A percentile compares a stretch with the other conserved stretches of the same genome.
phyloP scores from a whole-genome alignment of 2,329 filamentous ascomycete species.

The Penicillium oxalicum region DNA sequence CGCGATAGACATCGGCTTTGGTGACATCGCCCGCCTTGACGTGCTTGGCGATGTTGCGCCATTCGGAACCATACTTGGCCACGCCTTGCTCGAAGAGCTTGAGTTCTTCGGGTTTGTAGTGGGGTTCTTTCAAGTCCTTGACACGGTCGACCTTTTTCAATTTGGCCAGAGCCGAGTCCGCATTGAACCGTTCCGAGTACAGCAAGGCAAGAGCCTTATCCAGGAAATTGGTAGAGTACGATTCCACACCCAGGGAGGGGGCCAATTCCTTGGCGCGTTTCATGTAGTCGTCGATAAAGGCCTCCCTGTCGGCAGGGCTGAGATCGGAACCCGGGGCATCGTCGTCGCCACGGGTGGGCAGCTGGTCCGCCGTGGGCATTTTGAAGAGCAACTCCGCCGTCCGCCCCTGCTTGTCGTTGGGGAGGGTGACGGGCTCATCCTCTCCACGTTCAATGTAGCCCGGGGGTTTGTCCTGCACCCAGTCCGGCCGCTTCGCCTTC shows the following conservation, averaged over 20 bases:
- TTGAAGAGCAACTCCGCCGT: slow-evolving; percentile 75
- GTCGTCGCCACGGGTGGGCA: slow-evolving; percentile 42
- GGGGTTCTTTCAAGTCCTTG: slow-evolving; percentile 75
- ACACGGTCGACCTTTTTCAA: slow-evolving; percentile 63
- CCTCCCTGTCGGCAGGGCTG: slow-evolving; percentile 41
- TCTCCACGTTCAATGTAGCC: slow-evolving; percentile 83
- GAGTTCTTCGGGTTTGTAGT: slow-evolving; percentile 67
- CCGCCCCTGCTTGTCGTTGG: slow-evolving; percentile 62
- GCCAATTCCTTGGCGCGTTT: slow-evolving; percentile 59
- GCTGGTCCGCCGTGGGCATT: slow-evolving; percentile 54
- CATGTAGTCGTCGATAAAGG: slow-evolving; percentile 72
- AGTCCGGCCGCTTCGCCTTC: slow-evolving; percentile 78
- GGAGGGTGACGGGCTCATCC: slow-evolving; percentile 56
- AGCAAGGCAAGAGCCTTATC: slow-evolving; percentile 75
- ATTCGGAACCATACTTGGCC: slow-evolving; percentile 82
- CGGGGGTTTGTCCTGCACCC: slow-evolving; percentile 83
- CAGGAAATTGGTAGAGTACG: slow-evolving; percentile 76
- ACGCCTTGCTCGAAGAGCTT: slow-evolving; percentile 93
- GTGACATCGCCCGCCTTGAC: slow-evolving; percentile 71
- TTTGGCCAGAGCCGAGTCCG: slow-evolving; percentile 62
- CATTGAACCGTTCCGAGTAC: slow-evolving; percentile 64
- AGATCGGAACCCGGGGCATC: slow-evolving; percentile 34
- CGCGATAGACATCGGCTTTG: slow-evolving; percentile 47
- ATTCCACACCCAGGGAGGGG: slow-evolving; percentile 62
- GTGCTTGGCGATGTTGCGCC: slow-evolving; percentile 73